Conservation (phyloP, 495 filamentous ascomycete genomes). For the Acidiella bohemica region DNA sequence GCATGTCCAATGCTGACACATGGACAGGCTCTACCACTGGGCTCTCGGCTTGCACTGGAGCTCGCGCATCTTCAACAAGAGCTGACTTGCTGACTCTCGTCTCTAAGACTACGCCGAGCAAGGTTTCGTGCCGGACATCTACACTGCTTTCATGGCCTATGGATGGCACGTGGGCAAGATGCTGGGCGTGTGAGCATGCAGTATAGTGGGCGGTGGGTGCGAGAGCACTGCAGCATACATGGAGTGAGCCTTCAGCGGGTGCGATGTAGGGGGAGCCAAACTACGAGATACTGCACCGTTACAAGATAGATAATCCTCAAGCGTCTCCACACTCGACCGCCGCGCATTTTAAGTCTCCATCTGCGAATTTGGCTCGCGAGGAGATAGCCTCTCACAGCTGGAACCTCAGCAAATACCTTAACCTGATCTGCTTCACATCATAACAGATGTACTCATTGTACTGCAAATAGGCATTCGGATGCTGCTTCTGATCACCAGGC, state of each 20-base stretch:
- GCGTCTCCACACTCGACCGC: too few relatives aligned
- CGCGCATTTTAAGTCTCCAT: too few relatives aligned
- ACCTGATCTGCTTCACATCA: conserved; percentile 62
- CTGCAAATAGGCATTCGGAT: conserved; percentile 27
- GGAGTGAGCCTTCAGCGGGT: too few relatives aligned
- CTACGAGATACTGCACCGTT: too few relatives aligned
- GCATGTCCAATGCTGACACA: neutral
- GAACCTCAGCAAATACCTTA: conserved; percentile 67
- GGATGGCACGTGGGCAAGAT: conserved; percentile 13
- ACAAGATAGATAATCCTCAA: too few relatives aligned
- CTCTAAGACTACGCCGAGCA: conserved; percentile 11
- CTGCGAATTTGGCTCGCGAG: too few relatives aligned
- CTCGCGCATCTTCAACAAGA: conserved; percentile 8
- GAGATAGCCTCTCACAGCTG: conserved; percentile 36
- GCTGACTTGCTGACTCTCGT: conserved; percentile 10
- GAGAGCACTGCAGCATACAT: too few relatives aligned
- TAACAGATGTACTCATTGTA: conserved; percentile 76
- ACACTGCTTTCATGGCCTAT: conserved; percentile 17
- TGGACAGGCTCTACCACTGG: conserved; percentile 18
- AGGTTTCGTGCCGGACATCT: conserved; percentile 17
- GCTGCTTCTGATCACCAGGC: conserved; percentile 29
- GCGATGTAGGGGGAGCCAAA: too few relatives aligned
- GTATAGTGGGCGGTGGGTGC: too few relatives aligned
- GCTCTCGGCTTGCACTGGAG: conserved; percentile 20
- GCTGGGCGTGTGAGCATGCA: neutral